Conservation (phyloP, 176 grass and related monocot genomes). For the Rhynchospora tenuis region DNA sequence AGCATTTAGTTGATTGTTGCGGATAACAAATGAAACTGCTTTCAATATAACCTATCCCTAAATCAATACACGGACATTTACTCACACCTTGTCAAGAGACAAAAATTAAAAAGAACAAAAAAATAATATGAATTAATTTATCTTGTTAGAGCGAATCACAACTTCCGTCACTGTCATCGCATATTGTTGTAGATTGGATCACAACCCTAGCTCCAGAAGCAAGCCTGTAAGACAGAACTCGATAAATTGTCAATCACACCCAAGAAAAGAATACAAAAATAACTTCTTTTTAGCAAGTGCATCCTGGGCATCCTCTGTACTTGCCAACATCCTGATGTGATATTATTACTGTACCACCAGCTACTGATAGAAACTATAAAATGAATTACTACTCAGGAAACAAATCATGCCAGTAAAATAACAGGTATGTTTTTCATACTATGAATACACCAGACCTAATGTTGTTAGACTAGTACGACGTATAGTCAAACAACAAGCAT, state of each 20-base stretch:
- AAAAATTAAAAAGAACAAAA: constrained; percentile 26
- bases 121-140: constrained; percentile 19
- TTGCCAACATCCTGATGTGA: not conserved
- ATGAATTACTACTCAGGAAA: not conserved
- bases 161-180: constrained; percentile 69
- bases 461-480: not conserved
- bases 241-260: constrained; percentile 33
- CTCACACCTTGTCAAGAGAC: constrained; percentile 6
- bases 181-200: constrained; percentile 66
- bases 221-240: constrained; percentile 57
- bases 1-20: not conserved
- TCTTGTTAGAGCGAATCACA: constrained; percentile 53
- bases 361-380: not conserved
- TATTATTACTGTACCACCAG: not conserved
- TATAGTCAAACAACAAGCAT: not conserved
- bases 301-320: not conserved
- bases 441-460: not conserved
- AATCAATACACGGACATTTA: constrained; percentile 1
- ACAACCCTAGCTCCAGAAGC: constrained; percentile 92
- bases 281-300: not conserved
- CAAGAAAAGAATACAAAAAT: not conserved
- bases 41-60: not conserved
- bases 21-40: not conserved
- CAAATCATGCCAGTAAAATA: not conserved
- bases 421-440: not conserved